Evolutionary conservation across 345 rosid species (phyloP).

Genomic region (Eucalyptus dawsonii): DNA sequence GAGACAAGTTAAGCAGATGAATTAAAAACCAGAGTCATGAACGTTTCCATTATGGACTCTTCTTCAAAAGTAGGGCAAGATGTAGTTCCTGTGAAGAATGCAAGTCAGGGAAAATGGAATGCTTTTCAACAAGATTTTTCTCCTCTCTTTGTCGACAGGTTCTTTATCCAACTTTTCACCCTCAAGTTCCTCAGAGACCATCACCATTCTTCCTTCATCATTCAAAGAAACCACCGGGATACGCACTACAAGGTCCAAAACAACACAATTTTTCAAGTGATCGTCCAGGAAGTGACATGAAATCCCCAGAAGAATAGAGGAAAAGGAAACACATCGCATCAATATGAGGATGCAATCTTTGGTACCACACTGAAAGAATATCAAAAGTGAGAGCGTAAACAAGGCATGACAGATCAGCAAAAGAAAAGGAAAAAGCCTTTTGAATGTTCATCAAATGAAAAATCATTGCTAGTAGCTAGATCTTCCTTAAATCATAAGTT

Average conservation of each 20-base stretch:
- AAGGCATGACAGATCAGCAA: neutral
- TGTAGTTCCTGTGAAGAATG: neutral
- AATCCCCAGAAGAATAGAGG: too few species aligned
- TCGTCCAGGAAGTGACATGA: too few species aligned
- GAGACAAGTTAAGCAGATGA: conserved; percentile 51
- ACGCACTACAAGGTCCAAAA: too few species aligned
- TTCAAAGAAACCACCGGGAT: too few species aligned
- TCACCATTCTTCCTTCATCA: too few species aligned
- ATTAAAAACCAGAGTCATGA: conserved; percentile 69
- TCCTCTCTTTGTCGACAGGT: too few species aligned
- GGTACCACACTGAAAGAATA: neutral
- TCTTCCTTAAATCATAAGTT: neutral
- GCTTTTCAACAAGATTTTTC: too few species aligned
- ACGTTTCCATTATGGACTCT: conserved; percentile 79
- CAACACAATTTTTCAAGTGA: too few species aligned
- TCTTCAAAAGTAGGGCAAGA: conserved; percentile 85
- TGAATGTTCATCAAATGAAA: neutral
- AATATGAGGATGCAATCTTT: neutral
- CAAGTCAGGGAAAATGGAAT: too few species aligned
- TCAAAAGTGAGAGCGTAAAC: neutral
- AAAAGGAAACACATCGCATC: neutral
- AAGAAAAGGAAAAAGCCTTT: neutral
- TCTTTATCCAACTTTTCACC: too few species aligned
- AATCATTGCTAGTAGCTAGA: neutral
- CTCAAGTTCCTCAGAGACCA: too few species aligned